Percentiles rank a stretch among this genome's conserved stretches.
Conservation (phyloP, 1,139 yeast genomes). For the Ogataea hybrid region DNA sequence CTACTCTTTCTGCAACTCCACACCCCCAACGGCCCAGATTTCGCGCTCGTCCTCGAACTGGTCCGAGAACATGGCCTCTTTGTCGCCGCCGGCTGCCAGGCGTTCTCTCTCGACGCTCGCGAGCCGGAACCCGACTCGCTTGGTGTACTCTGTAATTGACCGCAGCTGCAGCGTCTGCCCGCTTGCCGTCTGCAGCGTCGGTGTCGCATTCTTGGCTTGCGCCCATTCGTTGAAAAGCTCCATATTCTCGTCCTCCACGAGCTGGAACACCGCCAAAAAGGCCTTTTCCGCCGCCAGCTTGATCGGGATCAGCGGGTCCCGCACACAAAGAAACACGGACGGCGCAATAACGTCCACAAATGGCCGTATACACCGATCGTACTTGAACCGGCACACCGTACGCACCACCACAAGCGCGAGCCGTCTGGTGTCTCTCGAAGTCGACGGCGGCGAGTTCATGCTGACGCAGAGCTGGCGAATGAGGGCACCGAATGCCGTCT, state of each 20-base stretch:
- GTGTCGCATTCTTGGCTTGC: slow-evolving; percentile 26
- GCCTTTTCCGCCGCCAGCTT: slow-evolving; percentile 95
- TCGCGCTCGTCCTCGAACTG: slow-evolving; percentile 82
- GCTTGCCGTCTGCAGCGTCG: slow-evolving; percentile 37
- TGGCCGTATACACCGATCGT: slow-evolving; percentile 46
- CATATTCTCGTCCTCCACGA: slow-evolving; percentile 70
- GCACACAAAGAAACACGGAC: slow-evolving; percentile 74
- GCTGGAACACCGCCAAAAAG: slow-evolving; percentile 65
- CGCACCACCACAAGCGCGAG: slow-evolving; percentile 73
- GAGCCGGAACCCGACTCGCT: slow-evolving; percentile 79
- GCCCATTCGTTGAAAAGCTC: slow-evolving; percentile 62
- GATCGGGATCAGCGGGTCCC: slow-evolving; percentile 86
- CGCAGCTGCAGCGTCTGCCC: slow-evolving; percentile 58
- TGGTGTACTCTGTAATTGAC: slow-evolving; percentile 83
- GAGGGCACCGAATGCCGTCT: slow-evolving; percentile 32
- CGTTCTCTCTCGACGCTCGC: slow-evolving; percentile 86
- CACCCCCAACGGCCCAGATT: slow-evolving; percentile 84
- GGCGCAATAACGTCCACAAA: slow-evolving; percentile 62
- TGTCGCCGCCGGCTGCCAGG: slow-evolving; percentile 88
- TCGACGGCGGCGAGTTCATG: slow-evolving; percentile 53
- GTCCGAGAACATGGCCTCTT: slow-evolving; percentile 80
- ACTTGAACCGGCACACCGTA: slow-evolving; percentile 67
- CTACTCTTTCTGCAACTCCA: slow-evolving; percentile 39
- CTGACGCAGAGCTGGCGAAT: slow-evolving; percentile 46
- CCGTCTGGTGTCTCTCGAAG: slow-evolving; percentile 78